Conservation (phyloP, 495 filamentous ascomycete genomes). For the Penicillium simplicissimum region DNA sequence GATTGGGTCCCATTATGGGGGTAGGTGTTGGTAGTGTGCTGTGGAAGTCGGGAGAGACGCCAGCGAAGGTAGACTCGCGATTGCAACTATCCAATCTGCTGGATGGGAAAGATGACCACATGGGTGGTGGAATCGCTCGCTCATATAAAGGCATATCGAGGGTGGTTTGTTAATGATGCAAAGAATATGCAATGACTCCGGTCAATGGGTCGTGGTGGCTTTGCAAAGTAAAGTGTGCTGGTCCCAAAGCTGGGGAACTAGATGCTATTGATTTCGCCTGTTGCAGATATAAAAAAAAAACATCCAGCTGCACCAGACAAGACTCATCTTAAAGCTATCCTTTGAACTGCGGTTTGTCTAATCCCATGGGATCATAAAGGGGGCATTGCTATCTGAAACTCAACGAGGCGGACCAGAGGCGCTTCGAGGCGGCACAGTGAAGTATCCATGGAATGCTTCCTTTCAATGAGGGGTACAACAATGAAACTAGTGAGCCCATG, state of each 20-base stretch:
- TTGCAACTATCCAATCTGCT: background rate
- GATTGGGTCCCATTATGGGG: slow-evolving; percentile 8
- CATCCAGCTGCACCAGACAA: background rate
- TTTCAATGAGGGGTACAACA: background rate
- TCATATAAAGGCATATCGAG: slow-evolving; percentile 10
- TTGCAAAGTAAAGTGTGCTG: slow-evolving; percentile 3
- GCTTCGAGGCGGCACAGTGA: background rate
- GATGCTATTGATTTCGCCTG: background rate
- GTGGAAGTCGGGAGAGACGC: slow-evolving; percentile 2
- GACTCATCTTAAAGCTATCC: background rate
- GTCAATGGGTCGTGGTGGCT: background rate
- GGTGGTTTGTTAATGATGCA: slow-evolving; percentile 11
- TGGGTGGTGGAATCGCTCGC: slow-evolving; percentile 12
- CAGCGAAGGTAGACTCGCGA: background rate
- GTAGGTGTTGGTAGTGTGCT: background rate
- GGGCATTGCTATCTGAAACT: too few relatives aligned
- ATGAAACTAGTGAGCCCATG: background rate
- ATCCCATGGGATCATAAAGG: too few relatives aligned
- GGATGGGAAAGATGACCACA: slow-evolving; percentile 24
- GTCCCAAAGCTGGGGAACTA: background rate
- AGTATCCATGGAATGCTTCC: background rate
- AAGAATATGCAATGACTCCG: slow-evolving; percentile 12
- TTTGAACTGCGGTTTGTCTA: too few relatives aligned
- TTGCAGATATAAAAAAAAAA: background rate
- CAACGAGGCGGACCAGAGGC: background rate